Evolutionary conservation across 805 yeast genomes (phyloP).

Genomic region (Blastobotrys attinorum): DNA sequence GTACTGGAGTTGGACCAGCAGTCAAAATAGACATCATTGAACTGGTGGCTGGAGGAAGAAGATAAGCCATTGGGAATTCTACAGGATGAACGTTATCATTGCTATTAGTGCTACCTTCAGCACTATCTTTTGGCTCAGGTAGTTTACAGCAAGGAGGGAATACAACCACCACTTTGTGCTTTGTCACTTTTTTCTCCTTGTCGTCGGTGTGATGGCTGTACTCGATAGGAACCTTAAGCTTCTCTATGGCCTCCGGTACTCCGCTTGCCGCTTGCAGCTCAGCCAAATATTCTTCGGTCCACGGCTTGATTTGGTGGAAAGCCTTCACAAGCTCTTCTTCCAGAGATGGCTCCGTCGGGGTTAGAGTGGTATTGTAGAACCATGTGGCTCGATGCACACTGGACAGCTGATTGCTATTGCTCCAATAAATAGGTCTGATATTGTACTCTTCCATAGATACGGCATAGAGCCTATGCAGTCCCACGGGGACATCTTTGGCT

Average conservation of each 20-base stretch:
- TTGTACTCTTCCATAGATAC: slow-evolving; percentile 16
- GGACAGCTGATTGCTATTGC: slow-evolving; percentile 24
- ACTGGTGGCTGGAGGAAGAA: slow-evolving; percentile 7
- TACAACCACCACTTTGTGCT: slow-evolving; percentile 16
- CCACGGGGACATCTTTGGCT: slow-evolving; percentile 23
- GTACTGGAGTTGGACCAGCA: slow-evolving; percentile 8
- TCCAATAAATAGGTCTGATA: slow-evolving; percentile 35
- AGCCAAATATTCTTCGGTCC: slow-evolving; percentile 20
- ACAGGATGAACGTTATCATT: background rate
- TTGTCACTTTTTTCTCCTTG: slow-evolving; percentile 7
- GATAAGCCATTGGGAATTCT: slow-evolving; percentile 15
- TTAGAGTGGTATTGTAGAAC: slow-evolving; percentile 29
- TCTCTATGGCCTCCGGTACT: slow-evolving; percentile 23
- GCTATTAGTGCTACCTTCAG: slow-evolving; percentile 6
- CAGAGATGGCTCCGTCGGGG: slow-evolving; percentile 29
- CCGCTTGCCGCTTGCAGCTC: slow-evolving; percentile 21
- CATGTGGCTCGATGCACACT: slow-evolving; percentile 29
- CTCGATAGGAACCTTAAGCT: slow-evolving; percentile 16
- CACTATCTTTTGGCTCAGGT: background rate
- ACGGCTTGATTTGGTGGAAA: slow-evolving; percentile 19
- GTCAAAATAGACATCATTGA: slow-evolving; percentile 12
- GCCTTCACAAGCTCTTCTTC: slow-evolving; percentile 21
- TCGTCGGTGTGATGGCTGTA: slow-evolving; percentile 11
- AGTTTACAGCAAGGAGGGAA: slow-evolving; percentile 23
- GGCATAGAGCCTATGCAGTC: slow-evolving; percentile 25